These are phyloP conservation scores for Nakaseomyces sp. DNA, from an alignment of 1,139 yeast genomes.

Conservation along the genomic window DNA sequence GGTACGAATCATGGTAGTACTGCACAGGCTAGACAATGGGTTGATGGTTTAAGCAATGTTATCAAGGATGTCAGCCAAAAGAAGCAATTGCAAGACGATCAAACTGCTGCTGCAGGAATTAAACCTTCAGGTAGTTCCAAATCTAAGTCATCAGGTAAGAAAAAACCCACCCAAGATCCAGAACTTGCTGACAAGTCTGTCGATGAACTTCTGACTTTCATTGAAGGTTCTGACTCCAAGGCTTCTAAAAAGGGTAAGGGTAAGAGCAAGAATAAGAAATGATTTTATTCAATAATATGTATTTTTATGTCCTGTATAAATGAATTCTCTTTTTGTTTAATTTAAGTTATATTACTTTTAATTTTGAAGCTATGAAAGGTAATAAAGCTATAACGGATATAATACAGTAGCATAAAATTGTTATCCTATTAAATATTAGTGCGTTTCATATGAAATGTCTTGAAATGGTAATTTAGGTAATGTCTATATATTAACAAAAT, in stretches of 20 bases:
- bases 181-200: slow-evolving; percentile 52
- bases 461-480: too few species aligned
- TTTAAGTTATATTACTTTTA: slow-evolving; percentile 2
- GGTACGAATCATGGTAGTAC: slow-evolving; percentile 31
- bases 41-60: slow-evolving; percentile 35
- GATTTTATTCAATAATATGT: not conserved
- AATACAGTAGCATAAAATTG: too few species aligned
- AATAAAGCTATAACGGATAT: not conserved
- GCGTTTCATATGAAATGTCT: too few species aligned
- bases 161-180: slow-evolving; percentile 39
- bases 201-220: slow-evolving; percentile 59
- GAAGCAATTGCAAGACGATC: slow-evolving; percentile 22
- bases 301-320: slow-evolving; percentile 7
- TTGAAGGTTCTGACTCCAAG: slow-evolving; percentile 41
- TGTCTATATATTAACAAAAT: too few species aligned
- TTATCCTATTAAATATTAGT: too few species aligned
- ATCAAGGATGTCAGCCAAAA: slow-evolving; percentile 24
- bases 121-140: slow-evolving; percentile 7
- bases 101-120: slow-evolving; percentile 15
- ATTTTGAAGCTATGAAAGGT: not conserved
- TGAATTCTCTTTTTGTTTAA: not conserved
- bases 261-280: slow-evolving; percentile 14
- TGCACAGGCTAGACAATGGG: slow-evolving; percentile 46
- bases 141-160: slow-evolving; percentile 13
- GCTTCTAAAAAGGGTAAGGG: slow-evolving; percentile 28